Conservation (phyloP, 768 basidiomycete genomes). For the Mycena latifolia region DNA sequence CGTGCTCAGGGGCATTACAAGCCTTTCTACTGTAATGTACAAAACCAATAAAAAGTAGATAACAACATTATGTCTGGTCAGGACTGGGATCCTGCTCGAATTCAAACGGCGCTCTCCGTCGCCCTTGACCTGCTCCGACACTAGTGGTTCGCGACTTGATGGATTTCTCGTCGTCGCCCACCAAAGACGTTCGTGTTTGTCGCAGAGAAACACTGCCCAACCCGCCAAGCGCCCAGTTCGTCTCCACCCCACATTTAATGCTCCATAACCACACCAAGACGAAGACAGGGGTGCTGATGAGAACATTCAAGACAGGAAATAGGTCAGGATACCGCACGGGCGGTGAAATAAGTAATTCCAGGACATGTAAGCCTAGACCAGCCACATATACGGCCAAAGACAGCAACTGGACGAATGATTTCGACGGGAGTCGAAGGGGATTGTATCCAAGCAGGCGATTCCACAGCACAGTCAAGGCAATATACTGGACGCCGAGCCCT, state of each 20-base stretch:
- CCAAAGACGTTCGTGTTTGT: conserved; percentile 19
- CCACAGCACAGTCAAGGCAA: conserved; percentile 79
- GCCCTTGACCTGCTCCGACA: conserved; percentile 17
- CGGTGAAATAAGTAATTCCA: conserved; percentile 72
- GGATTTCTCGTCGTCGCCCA: conserved; percentile 17
- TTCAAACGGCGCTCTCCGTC: conserved; percentile 29
- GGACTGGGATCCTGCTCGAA: conserved; percentile 12
- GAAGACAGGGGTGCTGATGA: conserved; percentile 86
- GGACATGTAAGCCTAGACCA: conserved; percentile 67
- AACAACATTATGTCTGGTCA: conserved; percentile 4
- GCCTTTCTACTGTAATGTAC: conserved; percentile 8
- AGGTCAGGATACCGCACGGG: conserved; percentile 88
- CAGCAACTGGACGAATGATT: conserved; percentile 64
- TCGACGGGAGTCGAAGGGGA: conserved; percentile 62
- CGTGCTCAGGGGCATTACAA: background rate
- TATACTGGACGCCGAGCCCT: conserved; percentile 80
- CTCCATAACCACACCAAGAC: conserved; percentile 91
- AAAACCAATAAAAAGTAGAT: conserved; percentile 4
- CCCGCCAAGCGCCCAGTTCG: conserved; percentile 83
- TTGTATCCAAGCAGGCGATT: conserved; percentile 86
- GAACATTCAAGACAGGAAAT: conserved; percentile 87
- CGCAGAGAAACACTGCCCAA: conserved; percentile 42
- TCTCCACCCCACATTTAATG: conserved; percentile 83
- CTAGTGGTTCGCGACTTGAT: background rate
- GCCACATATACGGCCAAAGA: conserved; percentile 71